A percentile compares a stretch with the other conserved stretches of the same genome.
Conservation (phyloP, 352 stramenopile genomes). For the Thalassiosira pacifica region DNA sequence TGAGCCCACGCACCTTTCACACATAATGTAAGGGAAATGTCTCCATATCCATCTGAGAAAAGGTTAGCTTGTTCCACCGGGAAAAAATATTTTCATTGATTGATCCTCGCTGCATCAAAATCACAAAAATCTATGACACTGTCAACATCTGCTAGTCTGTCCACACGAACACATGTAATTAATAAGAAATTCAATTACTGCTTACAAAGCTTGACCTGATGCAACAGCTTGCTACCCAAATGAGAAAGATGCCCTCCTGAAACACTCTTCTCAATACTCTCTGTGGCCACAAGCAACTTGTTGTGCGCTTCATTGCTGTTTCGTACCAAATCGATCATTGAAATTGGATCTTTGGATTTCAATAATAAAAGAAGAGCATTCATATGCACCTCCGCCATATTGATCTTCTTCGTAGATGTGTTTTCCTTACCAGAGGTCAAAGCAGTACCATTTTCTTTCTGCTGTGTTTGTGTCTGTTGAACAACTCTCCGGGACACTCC, state of each 20-base stretch:
- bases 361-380: conserved; percentile 54
- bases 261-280: conserved; percentile 50
- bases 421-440: neutral
- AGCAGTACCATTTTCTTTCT: neutral
- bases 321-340: conserved; percentile 47
- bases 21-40: conserved; percentile 13
- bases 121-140: too few relatives aligned
- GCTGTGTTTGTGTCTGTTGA: conserved; percentile 1
- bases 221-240: conserved; percentile 55
- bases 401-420: conserved; percentile 1
- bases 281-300: conserved; percentile 20
- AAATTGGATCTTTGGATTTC: conserved; percentile 58
- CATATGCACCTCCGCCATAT: conserved; percentile 43
- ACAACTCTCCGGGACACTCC: conserved; percentile 34
- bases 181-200: too few relatives aligned
- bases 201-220: conserved; percentile 47
- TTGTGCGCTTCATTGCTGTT: conserved; percentile 36
- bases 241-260: conserved; percentile 46
- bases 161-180: too few relatives aligned
- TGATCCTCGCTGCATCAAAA: too few relatives aligned
- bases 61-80: too few relatives aligned
- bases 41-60: too few relatives aligned
- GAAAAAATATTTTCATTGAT: too few relatives aligned
- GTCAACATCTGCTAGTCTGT: too few relatives aligned
- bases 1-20: neutral